phyloP scores from a whole-genome alignment of 108 stramenopile species.

The Skeletonema potamos region DNA sequence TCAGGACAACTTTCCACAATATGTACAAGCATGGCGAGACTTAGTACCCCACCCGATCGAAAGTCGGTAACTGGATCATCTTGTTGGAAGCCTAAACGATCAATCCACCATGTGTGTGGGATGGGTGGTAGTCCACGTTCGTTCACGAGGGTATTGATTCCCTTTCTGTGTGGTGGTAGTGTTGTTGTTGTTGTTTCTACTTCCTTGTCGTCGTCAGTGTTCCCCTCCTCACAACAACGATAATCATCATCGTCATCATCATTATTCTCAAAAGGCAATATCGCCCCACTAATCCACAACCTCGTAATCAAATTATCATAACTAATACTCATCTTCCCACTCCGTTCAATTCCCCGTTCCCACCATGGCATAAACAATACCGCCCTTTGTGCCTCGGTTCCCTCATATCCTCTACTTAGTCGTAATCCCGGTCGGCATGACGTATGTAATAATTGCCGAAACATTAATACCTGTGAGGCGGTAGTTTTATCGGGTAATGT shows the following conservation, averaged over 20 bases:
- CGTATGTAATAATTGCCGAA: conserved; percentile 84
- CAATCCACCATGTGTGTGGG: conserved; percentile 78
- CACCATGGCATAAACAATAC: conserved; percentile 92
- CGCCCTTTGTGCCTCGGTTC: conserved; percentile 73
- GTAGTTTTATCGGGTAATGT: conserved; percentile 84
- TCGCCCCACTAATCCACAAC: conserved; percentile 81
- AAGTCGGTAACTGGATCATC: conserved; percentile 88
- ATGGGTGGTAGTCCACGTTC: conserved; percentile 75
- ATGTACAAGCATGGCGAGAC: conserved; percentile 79
- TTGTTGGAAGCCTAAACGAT: conserved; percentile 85
- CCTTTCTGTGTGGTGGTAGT: not conserved
- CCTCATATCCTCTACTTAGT: conserved; percentile 69
- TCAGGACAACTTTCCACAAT: conserved; percentile 65
- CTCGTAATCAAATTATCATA: conserved; percentile 82
- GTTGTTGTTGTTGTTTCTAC: not conserved
- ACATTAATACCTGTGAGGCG: conserved; percentile 88
- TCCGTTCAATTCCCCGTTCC: conserved; percentile 74
- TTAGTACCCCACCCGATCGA: conserved; percentile 84
- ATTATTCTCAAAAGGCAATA: conserved; percentile 53
- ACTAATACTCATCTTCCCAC: conserved; percentile 74
- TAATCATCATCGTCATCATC: not conserved
- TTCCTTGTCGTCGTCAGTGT: not conserved
- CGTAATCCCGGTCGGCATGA: conserved; percentile 79
- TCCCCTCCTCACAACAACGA: not conserved
- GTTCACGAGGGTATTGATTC: conserved; percentile 62